Base-by-base conservation (phyloP, 495 filamentous ascomycete genomes). In the Annulohypoxylon stygium region DNA sequence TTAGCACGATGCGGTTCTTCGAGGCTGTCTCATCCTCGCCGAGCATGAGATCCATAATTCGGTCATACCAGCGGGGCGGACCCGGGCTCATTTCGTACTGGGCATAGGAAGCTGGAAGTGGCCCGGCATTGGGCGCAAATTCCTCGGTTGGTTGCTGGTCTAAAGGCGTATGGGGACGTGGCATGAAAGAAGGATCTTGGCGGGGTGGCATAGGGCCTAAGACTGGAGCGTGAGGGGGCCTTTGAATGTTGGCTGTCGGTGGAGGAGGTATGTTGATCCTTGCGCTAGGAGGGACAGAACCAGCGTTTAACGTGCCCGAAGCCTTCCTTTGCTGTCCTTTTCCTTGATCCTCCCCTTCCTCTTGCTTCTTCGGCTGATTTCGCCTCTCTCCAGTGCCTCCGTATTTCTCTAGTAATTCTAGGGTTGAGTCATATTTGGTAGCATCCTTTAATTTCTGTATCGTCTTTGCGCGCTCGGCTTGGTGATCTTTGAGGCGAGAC, bases 1-100 rank as follows among this genome's bases (percentile, higher is more conserved):
- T 96, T 75, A 99, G 80, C 26, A 91, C 96, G 59, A 97, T 88
- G 4, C 96, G 89, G 81, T 98, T 97, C 81, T 93, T 95, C 0
- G 97, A 89, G 26, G 92, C 90, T 43, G 92, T 95, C 81, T 99
- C 96, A 73, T 99, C 96, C 80, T 99, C 96, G 23, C 96, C 96
- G 0, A 99, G 85, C 34, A 99, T 87, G 4, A 97, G 90, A 76
- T 99, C 96, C 43, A 98, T 81, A 36, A 99, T 88, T 48, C 96
- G 90, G 76, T 99, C 96, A 79, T 98, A 98, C 97, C 97, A 98
- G 68, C 90, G 88, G 39, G 90, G 82, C 47, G 87, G 87, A 20
- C 79, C 76, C 0, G 79, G 58, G 71, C 79, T 86, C 69, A 81
- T 75, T 76, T 87, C 75, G 76, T 87, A 83, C 48, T 84, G 84